Evolutionary conservation across 2,329 filamentous ascomycete genomes (phyloP), one percentile per base, ranked within the genome.

Genomic region (Xylaria sp.): DNA sequence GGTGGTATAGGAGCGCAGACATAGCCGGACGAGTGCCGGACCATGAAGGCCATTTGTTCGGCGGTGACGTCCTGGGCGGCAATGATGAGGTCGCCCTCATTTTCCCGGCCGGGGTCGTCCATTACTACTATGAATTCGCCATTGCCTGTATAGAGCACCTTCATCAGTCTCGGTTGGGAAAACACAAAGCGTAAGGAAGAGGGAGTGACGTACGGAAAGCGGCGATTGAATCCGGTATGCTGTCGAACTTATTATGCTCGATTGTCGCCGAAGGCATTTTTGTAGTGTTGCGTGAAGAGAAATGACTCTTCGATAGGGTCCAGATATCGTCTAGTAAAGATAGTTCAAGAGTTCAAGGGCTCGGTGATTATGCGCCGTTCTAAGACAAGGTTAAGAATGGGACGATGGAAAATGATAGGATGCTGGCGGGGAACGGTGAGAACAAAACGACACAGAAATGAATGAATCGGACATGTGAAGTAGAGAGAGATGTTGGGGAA

Each of bases 1-100:
- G 91, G 86, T 59, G 89, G 85, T 69, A 98, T 86, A 17, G 96
- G 95, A 0, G 92, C 92, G 88, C 96, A 98, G 83, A 99, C 91
- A 78, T 95, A 89, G 78, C 96, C 96, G 3, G 93, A 93, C 46
- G 92, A 92, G 85, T 97, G 89, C 77, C 94, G 93, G 80, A 99
- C 89, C 87, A 99, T 91, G 85, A 97, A 99, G 76, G 94, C 93
- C 90, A 97, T 97, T 83, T 98, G 95, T 73, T 92, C 88, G 28
- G 94, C 87, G 9, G 95, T 97, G 72, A 97, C 84, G 76, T 92
- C 87, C 74, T 93, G 85, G 71, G 94, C 95, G 73, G 96, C 93
- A 78, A 98, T 97, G 81, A 98, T 97, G 58, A 99, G 89, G 83
- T 99, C 96, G 81, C 94, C 96, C 87, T 99, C 96, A 81, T 99